Base-by-base conservation (phyloP, 805 yeast genomes). In the Yarrowia yakushimensis region DNA sequence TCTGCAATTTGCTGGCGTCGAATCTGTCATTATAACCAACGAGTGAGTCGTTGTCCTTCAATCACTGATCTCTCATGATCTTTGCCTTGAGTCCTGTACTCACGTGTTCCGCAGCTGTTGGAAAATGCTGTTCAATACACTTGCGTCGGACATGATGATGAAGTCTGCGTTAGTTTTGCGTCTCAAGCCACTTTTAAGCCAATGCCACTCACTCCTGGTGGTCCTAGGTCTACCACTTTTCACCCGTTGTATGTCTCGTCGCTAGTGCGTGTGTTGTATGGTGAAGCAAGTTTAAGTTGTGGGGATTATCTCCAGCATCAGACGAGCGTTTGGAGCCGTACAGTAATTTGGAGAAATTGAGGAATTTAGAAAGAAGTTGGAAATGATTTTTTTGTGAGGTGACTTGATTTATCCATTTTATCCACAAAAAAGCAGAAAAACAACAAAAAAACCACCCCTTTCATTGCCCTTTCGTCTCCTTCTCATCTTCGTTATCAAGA, bases 61-160 rank as follows among this genome's bases (percentile, higher is more conserved):
- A 33, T n/a, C 27, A 25, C 8, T 25, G 27, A 8, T 25, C 27
- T 5, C 27, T 25, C 4, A 6, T 15, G 11, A 23, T 22, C 45
- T 13, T 6, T 12, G 10, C 22, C 31, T 31, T 15, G 4, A 12
- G 5, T 7, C n/a, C 52, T 20, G 27, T 50, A 52, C 59, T 52
- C 59, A 52, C 59, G 33, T 13, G 3, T 22, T 23, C 33, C 59
- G 17, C 59, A 52, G 4, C 59, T 52, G 42, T 43, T 25, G 43
- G 43, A 52, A 52, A 18, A 52, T 52, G 59, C 43, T 36, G 33
- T 33, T 52, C 22, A 52, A 36, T 4, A 52, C 59, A 11, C 25
- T 52, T 12, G 59, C 59, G 43, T 52, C 59, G 23, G 59, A 36
- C 59, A 52, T 52, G 42, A 36, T 52, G 31, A 46, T 17, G 23